Conservation (phyloP, 371 early-diverging fungal genomes). For the Mucor indicus region DNA sequence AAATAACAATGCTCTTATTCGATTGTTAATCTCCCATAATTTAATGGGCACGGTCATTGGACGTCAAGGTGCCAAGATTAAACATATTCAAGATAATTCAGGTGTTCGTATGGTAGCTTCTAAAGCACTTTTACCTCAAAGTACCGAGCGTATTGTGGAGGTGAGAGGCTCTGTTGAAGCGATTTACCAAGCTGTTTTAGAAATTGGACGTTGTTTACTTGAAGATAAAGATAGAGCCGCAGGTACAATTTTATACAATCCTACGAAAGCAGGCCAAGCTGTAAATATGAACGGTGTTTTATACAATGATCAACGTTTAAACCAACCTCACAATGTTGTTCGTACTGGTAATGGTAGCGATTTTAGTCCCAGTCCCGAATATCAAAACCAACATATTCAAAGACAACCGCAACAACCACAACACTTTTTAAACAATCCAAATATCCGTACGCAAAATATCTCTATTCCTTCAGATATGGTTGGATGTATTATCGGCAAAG, state of each 20-base stretch:
- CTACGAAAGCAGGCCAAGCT: conserved; percentile 22
- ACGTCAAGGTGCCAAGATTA: conserved; percentile 83
- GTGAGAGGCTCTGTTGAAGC: conserved; percentile 72
- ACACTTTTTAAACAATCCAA: conserved; percentile 1
- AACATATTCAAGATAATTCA: conserved; percentile 81
- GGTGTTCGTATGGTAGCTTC: conserved; percentile 82
- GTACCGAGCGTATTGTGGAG: conserved; percentile 87
- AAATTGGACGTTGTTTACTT: conserved; percentile 52
- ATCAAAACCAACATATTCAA: conserved; percentile 2
- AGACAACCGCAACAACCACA: neutral
- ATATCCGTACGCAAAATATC: conserved; percentile 75
- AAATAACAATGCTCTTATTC: conserved; percentile 35
- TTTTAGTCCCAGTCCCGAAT: neutral
- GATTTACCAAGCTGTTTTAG: conserved; percentile 73
- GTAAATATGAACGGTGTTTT: conserved; percentile 19
- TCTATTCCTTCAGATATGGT: conserved; percentile 91
- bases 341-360: neutral
- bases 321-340: neutral
- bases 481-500: conserved; percentile 92
- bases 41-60: conserved; percentile 89
- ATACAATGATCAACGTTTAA: conserved; percentile 21
- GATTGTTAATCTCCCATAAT: conserved; percentile 80
- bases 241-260: conserved; percentile 48
- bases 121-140: conserved; percentile 82
- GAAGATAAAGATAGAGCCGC: conserved; percentile 50